Percentiles rank a stretch among this genome's conserved stretches.
Evolutionary conservation across 805 yeast genomes (phyloP).

Genomic region (Dipodascopsis uninucleata): DNA sequence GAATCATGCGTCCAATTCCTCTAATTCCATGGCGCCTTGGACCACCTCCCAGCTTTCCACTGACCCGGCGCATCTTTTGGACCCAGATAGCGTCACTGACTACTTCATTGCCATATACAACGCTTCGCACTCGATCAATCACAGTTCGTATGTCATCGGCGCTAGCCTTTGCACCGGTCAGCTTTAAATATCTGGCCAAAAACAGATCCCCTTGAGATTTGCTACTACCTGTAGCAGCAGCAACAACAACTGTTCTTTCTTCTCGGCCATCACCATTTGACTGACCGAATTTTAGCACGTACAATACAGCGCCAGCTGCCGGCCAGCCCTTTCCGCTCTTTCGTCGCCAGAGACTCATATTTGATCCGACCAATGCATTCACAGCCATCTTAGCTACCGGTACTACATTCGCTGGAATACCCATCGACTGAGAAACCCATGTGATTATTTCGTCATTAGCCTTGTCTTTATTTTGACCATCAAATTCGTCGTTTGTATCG

Average conservation of each 20-base stretch:
- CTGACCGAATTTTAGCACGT: no score
- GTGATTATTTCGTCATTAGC: no score
- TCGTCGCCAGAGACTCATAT: no score
- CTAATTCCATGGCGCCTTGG: background rate
- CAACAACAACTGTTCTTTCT: no score
- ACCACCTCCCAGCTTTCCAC: background rate
- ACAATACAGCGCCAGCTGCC: no score
- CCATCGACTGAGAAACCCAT: no score
- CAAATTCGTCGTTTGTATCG: background rate
- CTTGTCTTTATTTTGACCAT: slow-evolving; percentile 1
- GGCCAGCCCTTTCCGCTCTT: no score
- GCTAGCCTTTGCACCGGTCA: background rate
- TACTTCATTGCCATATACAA: background rate
- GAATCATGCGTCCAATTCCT: slow-evolving; percentile 13
- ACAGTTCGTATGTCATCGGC: slow-evolving; percentile 6
- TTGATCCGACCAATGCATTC: no score
- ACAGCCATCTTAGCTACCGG: background rate
- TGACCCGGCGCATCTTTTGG: no score
- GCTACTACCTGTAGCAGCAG: background rate
- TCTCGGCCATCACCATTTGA: no score
- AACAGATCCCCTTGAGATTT: background rate
- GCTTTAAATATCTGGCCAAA: background rate
- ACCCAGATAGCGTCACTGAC: no score
- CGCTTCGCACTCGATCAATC: slow-evolving; percentile 3
- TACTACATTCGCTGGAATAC: background rate